Evolutionary conservation across 75 land plant species (phyloP).

Genomic region (Cupressus sempervirens): DNA sequence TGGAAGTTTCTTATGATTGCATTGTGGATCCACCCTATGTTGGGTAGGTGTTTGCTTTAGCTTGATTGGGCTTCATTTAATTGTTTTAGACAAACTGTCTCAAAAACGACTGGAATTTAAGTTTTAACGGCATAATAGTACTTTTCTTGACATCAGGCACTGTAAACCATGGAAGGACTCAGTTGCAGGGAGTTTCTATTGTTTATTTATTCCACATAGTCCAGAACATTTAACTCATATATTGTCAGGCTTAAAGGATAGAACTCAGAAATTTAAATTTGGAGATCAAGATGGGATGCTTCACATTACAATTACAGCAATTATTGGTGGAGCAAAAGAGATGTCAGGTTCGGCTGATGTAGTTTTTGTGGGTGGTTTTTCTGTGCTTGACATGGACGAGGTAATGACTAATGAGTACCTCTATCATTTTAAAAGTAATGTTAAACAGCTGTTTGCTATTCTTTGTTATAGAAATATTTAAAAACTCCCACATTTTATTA

Average conservation of each 20-base stretch:
- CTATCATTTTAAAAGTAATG: neutral
- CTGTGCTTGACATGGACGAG: conserved; percentile 39
- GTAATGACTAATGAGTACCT: conserved; percentile 28
- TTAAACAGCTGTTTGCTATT: neutral
- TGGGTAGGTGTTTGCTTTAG: conserved; percentile 42
- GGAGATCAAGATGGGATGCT: conserved; percentile 25
- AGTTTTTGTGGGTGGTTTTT: conserved; percentile 77
- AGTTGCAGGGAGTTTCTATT: conserved; percentile 48
- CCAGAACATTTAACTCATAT: conserved; percentile 58
- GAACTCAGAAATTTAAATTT: conserved; percentile 9
- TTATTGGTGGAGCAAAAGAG: conserved; percentile 34
- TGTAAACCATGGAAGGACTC: conserved; percentile 70
- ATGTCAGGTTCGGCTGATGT: conserved; percentile 49
- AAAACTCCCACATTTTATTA: no score
- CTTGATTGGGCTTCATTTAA: neutral
- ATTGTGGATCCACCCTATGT: conserved; percentile 70
- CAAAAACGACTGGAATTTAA: neutral
- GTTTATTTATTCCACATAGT: conserved; percentile 73
- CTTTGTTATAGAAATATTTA: neutral
- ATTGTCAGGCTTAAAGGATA: conserved; percentile 27
- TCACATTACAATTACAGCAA: conserved; percentile 41
- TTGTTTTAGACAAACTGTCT: neutral
- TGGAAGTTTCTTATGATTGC: conserved; percentile 54
- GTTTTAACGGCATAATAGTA: neutral
- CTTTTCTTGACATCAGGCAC: conserved; percentile 33